Evolutionary conservation across 2,329 filamentous ascomycete genomes (phyloP).

Genomic region (Aspergillus felis): DNA sequence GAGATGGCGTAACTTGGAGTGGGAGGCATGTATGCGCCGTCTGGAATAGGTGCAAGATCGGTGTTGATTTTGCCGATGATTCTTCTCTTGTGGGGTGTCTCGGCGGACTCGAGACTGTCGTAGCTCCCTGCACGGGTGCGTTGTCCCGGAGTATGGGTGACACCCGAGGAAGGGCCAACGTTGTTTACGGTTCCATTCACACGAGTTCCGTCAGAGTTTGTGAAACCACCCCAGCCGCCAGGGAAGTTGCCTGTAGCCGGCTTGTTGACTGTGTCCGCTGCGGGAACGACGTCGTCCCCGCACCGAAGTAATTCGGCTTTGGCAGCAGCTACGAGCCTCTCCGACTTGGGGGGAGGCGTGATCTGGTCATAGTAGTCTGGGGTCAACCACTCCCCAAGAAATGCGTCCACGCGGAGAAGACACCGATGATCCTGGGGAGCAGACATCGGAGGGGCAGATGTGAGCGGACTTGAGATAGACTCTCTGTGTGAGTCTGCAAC

Average conservation of each 20-base stretch:
- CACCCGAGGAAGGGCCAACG: background rate
- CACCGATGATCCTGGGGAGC: conserved; percentile 16
- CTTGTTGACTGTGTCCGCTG: conserved; percentile 32
- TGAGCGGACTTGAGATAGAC: background rate
- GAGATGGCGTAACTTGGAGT: conserved; percentile 80
- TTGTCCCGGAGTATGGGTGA: conserved; percentile 19
- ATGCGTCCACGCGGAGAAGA: conserved; percentile 76
- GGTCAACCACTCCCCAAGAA: conserved; percentile 91
- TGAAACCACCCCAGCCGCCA: conserved; percentile 52
- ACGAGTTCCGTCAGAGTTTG: conserved; percentile 27
- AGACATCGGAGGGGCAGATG: background rate
- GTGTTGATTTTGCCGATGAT: conserved; percentile 31
- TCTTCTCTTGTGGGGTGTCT: conserved; percentile 15
- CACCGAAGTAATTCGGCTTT: conserved; percentile 80
- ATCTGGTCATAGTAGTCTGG: conserved; percentile 92
- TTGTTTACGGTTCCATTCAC: conserved; percentile 17
- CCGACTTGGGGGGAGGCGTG: conserved; percentile 78
- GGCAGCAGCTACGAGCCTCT: conserved; percentile 81
- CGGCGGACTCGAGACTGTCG: conserved; percentile 30
- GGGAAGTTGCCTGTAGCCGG: conserved; percentile 48
- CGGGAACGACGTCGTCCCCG: conserved; percentile 58
- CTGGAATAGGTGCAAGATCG: conserved; percentile 23
- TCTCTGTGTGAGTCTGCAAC: background rate
- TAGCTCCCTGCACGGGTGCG: conserved; percentile 49
- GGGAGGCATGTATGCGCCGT: conserved; percentile 65